Evolutionary conservation across 257 asterid genomes (phyloP).

Genomic region (Mitragyna speciosa): DNA sequence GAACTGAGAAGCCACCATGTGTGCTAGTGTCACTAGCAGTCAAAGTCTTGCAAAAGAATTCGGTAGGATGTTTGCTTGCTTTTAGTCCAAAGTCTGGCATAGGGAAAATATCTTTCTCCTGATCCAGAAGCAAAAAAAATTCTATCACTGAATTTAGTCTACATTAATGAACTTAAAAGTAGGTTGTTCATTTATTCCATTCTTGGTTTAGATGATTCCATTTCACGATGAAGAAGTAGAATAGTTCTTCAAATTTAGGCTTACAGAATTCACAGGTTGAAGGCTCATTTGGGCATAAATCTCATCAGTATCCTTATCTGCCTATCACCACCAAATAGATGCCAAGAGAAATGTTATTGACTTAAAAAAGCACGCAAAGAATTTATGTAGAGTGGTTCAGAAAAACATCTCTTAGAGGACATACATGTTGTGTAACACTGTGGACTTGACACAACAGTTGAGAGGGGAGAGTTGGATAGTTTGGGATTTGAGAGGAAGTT

Average conservation of each 20-base stretch:
- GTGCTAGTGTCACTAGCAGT: conserved; percentile 98
- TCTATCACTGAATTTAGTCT: not conserved
- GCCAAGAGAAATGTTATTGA: not conserved
- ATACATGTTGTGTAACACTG: conserved; percentile 77
- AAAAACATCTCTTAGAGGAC: conserved; percentile 13
- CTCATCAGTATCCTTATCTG: conserved; percentile 94
- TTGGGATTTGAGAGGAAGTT: conserved; percentile 79
- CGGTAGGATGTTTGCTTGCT: conserved; percentile 81
- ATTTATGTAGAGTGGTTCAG: not conserved
- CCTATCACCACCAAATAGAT: conserved; percentile 44
- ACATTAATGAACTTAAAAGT: not conserved
- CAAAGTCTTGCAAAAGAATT: conserved; percentile 91
- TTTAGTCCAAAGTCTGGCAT: conserved; percentile 81
- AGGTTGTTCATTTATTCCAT: not conserved
- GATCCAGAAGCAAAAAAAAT: conserved; percentile 23
- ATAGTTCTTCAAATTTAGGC: conserved; percentile 21
- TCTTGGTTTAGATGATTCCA: not conserved
- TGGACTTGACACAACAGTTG: conserved; percentile 94
- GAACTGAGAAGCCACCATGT: conserved; percentile 97
- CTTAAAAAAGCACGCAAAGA: not conserved
- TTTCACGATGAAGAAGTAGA: not conserved
- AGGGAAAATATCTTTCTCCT: conserved; percentile 89
- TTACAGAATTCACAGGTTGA: conserved; percentile 83
- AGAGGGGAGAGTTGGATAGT: conserved; percentile 82
- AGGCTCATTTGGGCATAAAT: conserved; percentile 96